Evolutionary conservation across 129 eudicot species (phyloP).

Genomic region (Scalesia atractyloides): DNA sequence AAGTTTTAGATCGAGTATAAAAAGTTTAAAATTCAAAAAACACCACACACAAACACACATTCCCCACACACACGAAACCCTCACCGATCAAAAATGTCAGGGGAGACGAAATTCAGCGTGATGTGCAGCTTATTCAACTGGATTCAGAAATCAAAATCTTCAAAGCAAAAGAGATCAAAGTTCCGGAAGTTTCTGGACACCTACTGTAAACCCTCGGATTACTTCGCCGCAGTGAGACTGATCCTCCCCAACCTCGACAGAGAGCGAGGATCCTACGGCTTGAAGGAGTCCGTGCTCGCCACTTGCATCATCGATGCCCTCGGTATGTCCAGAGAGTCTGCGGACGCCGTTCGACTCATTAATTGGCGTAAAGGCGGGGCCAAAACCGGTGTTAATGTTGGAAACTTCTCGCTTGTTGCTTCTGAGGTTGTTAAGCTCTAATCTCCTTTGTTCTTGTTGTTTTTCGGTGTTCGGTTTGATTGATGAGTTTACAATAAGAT

Average conservation of each 20-base stretch:
- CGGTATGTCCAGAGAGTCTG: slow-evolving; percentile 80
- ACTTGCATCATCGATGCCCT: slow-evolving; percentile 86
- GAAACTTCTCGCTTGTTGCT: slow-evolving; percentile 83
- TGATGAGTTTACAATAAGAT: not conserved
- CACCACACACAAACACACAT: slow-evolving; percentile 6
- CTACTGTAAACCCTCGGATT: slow-evolving; percentile 64
- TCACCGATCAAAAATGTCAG: slow-evolving; percentile 33
- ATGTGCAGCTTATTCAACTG: slow-evolving; percentile 81
- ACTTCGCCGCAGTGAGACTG: slow-evolving; percentile 76
- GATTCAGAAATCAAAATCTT: slow-evolving; percentile 76
- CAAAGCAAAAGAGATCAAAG: slow-evolving; percentile 65
- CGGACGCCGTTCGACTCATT: slow-evolving; percentile 72
- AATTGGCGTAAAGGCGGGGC: slow-evolving; percentile 99
- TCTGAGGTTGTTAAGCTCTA: slow-evolving; percentile 50
- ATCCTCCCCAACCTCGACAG: slow-evolving; percentile 83
- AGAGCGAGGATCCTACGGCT: slow-evolving; percentile 91
- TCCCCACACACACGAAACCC: slow-evolving; percentile 22
- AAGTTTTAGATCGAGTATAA: slow-evolving; percentile 21
- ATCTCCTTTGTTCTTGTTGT: not conserved
- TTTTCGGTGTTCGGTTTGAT: not conserved
- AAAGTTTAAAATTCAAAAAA: slow-evolving; percentile 13
- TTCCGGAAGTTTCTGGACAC: slow-evolving; percentile 82
- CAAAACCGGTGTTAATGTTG: slow-evolving; percentile 72
- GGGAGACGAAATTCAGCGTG: slow-evolving; percentile 72
- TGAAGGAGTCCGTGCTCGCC: slow-evolving; percentile 87